Percentiles rank a stretch among this genome's conserved stretches.
Evolutionary conservation across 139 green algal genomes (phyloP).

Genomic region (Volvox reticuliferus): DNA sequence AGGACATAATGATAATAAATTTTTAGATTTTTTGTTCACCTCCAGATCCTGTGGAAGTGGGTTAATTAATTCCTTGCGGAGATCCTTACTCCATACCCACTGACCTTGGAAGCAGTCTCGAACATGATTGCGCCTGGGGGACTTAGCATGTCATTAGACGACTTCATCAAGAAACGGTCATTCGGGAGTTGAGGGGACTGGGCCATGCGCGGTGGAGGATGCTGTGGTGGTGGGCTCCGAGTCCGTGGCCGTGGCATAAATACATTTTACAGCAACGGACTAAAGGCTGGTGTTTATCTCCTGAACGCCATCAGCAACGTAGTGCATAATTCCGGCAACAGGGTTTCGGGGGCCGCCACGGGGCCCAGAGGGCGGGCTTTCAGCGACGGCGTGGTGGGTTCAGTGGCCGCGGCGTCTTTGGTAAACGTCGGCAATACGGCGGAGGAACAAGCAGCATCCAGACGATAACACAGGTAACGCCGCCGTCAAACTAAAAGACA

Average conservation of each 20-base stretch:
- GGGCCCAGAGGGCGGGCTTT: neutral
- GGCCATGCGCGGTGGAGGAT: neutral
- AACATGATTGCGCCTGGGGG: slow-evolving; percentile 23
- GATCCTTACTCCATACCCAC: neutral
- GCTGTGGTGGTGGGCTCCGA: neutral
- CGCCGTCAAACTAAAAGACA: slow-evolving; percentile 32
- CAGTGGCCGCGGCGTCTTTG: neutral
- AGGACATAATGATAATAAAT: no score
- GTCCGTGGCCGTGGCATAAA: slow-evolving; percentile 21
- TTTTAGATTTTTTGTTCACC: no score
- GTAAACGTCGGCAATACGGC: no score
- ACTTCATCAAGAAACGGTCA: slow-evolving; percentile 35
- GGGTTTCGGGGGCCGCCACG: slow-evolving; percentile 13
- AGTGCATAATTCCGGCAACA: neutral
- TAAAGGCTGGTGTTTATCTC: neutral
- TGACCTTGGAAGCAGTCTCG: neutral
- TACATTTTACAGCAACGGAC: neutral
- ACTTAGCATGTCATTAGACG: slow-evolving; percentile 25
- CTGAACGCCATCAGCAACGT: neutral
- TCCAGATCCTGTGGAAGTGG: no score
- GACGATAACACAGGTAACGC: slow-evolving; percentile 39
- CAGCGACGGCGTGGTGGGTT: slow-evolving; percentile 9
- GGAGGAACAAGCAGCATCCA: slow-evolving; percentile 1
- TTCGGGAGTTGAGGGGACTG: neutral
- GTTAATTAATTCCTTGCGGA: neutral